These are phyloP conservation scores for Pichia sp. DNA, from an alignment of 1,139 yeast genomes.

Conservation along the genomic window DNA sequence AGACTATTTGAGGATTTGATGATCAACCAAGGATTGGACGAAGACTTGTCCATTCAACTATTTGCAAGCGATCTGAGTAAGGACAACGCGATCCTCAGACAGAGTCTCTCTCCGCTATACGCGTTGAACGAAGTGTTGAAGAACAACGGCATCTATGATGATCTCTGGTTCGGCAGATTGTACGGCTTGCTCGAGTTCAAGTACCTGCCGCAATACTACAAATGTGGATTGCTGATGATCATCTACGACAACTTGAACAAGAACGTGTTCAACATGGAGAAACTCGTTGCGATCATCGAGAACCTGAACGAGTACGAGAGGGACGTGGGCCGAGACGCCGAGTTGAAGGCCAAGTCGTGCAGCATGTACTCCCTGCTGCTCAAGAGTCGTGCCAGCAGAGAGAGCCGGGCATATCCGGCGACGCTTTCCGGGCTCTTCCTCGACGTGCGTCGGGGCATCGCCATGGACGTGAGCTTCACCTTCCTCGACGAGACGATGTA, in stretches of 20 bases:
- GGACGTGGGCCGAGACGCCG: conserved; percentile 13
- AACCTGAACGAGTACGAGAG: conserved; percentile 26
- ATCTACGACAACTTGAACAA: conserved; percentile 23
- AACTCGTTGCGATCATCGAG: conserved; percentile 27
- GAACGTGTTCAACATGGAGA: conserved; percentile 19
- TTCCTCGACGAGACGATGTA: conserved; percentile 11
- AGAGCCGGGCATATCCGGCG: background rate
- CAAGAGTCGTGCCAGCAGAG: background rate
- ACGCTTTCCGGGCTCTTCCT: background rate
- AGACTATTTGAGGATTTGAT: conserved; percentile 57
- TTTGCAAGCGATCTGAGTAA: conserved; percentile 6
- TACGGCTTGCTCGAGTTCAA: conserved; percentile 60
- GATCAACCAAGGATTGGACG: conserved; percentile 50
- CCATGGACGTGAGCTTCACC: conserved; percentile 14
- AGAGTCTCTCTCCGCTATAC: conserved; percentile 30
- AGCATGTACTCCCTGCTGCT: conserved; percentile 19
- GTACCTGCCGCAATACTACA: conserved; percentile 60
- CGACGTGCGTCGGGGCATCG: conserved; percentile 9
- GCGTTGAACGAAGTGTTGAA: conserved; percentile 22
- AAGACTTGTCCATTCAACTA: conserved; percentile 32
- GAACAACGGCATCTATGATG: conserved; percentile 12
- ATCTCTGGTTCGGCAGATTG: conserved; percentile 35
- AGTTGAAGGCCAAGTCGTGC: conserved; percentile 13
- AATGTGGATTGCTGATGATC: conserved; percentile 45
- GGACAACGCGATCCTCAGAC: conserved; percentile 26